Evolutionary conservation across 1,284 basidiomycete species (phyloP), one percentile per base, ranked within the genome.

Genomic region (Tranzscheliella williamsii): DNA sequence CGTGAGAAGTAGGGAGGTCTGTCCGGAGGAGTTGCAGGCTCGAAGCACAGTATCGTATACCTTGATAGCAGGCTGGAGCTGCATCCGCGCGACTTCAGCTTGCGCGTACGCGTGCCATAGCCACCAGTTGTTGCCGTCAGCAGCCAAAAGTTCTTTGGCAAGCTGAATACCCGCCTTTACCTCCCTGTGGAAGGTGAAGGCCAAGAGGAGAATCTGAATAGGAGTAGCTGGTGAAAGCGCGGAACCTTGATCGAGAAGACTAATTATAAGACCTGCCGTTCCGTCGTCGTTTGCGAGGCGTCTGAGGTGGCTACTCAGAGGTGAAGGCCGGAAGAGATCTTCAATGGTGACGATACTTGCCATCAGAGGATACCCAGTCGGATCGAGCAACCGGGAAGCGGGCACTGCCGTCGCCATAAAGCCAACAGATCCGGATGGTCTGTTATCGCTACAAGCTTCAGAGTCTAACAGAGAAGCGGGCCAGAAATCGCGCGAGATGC

Each of bases 101-200:
- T 24, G 29, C 5, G 39, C 39, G 30, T 42, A 42, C 5, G 39
- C 39, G 29, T 42, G 18, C 39, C 39, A 42, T 16, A 42, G 39
- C 15, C 26, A 9, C n/a, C n/a, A 18, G 20, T 42, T 33, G 18
- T 33, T 20, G 4, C 30, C 24, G 3, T 30, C 21, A 8, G 20
- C 21, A 7, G 29, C 17, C 21, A 42, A 22, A 5, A 42, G 17
- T 22, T 42, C 32, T 22, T 24, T 36, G 21, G 39, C 39, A 5
- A 42, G 30, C 39, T 29, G 9, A 11, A n/a, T 29, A n/a, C 27
- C 27, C 11, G 27, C 27, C n/a, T n/a, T 29, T 9, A n/a, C 11
- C 9, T 29, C 11, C n/a, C n/a, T 9, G n/a, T 29, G 27, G 27
- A 29, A 29, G 11, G n/a, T n/a, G 11, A 29, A n/a, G 27, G 27